A percentile compares a stretch with the other conserved stretches of the same genome.
These are phyloP conservation scores for Hypholoma fasciculare DNA, from an alignment of 768 basidiomycete genomes.

Conservation along the genomic window DNA sequence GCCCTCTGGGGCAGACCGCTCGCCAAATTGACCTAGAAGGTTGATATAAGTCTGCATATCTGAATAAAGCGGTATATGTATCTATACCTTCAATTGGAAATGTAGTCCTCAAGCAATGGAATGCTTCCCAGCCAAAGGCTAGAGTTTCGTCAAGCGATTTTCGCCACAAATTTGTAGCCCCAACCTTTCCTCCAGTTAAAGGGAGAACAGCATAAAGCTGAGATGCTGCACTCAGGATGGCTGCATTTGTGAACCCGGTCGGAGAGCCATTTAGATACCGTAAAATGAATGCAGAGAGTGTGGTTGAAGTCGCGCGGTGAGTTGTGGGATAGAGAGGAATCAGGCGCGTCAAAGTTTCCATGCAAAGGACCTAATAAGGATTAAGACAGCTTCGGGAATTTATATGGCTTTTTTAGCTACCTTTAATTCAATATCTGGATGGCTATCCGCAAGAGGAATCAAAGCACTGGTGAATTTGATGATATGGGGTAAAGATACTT, in stretches of 20 bases:
- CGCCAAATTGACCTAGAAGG: conserved; percentile 6
- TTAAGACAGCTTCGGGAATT: not conserved
- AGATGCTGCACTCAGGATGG: conserved; percentile 49
- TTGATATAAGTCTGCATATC: not conserved
- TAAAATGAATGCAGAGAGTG: conserved; percentile 54
- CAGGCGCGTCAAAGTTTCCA: conserved; percentile 53
- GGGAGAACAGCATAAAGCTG: conserved; percentile 63
- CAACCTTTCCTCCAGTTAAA: conserved; percentile 78
- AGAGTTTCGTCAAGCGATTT: conserved; percentile 74
- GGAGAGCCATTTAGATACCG: conserved; percentile 56
- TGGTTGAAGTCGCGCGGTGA: conserved; percentile 53
- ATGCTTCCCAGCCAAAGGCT: conserved; percentile 63
- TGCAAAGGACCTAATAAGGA: conserved; percentile 39
- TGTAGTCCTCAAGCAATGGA: conserved; percentile 58
- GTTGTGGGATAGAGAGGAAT: conserved; percentile 68
- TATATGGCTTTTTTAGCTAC: conserved; percentile 31
- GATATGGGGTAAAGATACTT: conserved; percentile 69
- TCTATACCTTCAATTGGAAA: conserved; percentile 48
- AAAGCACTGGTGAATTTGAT: conserved; percentile 68
- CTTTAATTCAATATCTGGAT: conserved; percentile 50
- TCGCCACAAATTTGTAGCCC: conserved; percentile 69
- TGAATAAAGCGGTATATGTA: not conserved
- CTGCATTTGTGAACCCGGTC: conserved; percentile 37
- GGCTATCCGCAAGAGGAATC: conserved; percentile 54
- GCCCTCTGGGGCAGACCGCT: conserved; percentile 18